These are phyloP conservation scores for Bruguiera parviflora DNA, from an alignment of 345 rosid genomes.

Conservation along the genomic window DNA sequence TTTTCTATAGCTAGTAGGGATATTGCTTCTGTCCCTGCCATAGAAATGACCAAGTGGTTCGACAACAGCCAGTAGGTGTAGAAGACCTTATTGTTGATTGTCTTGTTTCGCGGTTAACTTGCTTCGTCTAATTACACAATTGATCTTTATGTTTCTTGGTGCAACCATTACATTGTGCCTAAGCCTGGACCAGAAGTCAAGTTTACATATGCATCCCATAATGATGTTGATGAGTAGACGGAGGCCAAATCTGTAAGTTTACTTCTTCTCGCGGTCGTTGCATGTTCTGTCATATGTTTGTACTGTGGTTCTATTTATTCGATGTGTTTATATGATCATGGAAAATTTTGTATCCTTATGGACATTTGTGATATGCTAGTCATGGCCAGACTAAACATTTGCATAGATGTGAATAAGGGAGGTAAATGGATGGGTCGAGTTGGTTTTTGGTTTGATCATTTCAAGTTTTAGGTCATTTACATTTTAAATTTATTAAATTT, in stretches of 20 bases:
- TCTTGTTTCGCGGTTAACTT: no score
- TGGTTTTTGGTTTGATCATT: no score
- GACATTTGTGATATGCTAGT: background rate
- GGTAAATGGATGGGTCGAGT: no score
- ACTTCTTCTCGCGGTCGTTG: no score
- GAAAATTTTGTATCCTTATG: background rate
- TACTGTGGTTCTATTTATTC: no score
- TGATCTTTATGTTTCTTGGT: background rate
- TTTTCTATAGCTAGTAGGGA: conserved; percentile 99
- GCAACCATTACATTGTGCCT: conserved; percentile 93
- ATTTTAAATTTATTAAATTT: no score
- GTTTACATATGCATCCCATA: conserved; percentile 88
- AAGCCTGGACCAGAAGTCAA: conserved; percentile 89
- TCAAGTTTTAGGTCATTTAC: no score
- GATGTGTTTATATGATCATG: no score
- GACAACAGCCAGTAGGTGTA: conserved; percentile 96
- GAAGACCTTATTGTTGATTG: background rate
- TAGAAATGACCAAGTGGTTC: conserved; percentile 99
- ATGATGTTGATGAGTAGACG: conserved; percentile 84
- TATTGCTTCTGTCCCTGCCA: conserved; percentile 85
- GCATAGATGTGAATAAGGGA: no score
- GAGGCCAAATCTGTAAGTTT: conserved; percentile 79
- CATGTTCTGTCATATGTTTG: no score
- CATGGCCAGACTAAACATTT: background rate
- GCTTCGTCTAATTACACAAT: background rate